Evolutionary conservation across 2,329 filamentous ascomycete species (phyloP).

Genomic region (Dothiorella sarmentorum): DNA sequence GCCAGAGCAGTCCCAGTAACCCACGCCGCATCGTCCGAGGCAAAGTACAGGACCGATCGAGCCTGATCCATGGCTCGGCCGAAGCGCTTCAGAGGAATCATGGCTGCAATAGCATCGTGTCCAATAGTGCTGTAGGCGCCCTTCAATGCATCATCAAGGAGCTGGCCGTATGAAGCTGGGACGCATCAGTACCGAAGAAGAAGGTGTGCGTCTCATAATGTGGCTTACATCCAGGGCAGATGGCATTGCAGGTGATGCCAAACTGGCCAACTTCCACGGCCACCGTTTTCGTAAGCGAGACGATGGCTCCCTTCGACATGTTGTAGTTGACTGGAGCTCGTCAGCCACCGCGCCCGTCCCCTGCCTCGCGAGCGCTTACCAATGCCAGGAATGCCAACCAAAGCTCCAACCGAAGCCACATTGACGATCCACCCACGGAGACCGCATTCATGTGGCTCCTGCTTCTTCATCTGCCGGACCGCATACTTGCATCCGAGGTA

Average conservation of each 20-base stretch:
- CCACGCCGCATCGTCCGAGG: constrained; percentile 43
- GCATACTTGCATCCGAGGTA: constrained; percentile 41
- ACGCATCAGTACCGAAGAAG: not conserved
- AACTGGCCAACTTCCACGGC: constrained; percentile 42
- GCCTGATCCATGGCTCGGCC: constrained; percentile 24
- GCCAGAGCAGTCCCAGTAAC: constrained; percentile 40
- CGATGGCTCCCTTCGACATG: constrained; percentile 47
- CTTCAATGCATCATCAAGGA: not conserved
- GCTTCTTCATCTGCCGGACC: constrained; percentile 35
- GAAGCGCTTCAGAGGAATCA: not conserved
- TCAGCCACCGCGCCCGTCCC: no score
- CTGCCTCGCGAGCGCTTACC: constrained; percentile 24
- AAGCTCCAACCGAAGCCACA: constrained; percentile 33
- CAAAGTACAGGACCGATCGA: constrained; percentile 40
- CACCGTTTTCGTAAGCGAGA: constrained; percentile 44
- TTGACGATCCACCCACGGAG: constrained; percentile 40
- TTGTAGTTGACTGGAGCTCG: constrained; percentile 39
- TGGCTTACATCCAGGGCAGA: constrained; percentile 42
- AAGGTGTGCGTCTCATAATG: no score
- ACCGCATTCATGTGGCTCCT: constrained; percentile 27
- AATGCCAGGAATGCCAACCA: constrained; percentile 30
- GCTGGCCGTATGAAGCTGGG: not conserved
- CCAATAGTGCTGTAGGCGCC: not conserved
- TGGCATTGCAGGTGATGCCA: constrained; percentile 41
- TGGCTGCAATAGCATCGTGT: not conserved